phyloP scores from a whole-genome alignment of 2,329 filamentous ascomycete genomes.

The Parascedosporium putredinis region DNA sequence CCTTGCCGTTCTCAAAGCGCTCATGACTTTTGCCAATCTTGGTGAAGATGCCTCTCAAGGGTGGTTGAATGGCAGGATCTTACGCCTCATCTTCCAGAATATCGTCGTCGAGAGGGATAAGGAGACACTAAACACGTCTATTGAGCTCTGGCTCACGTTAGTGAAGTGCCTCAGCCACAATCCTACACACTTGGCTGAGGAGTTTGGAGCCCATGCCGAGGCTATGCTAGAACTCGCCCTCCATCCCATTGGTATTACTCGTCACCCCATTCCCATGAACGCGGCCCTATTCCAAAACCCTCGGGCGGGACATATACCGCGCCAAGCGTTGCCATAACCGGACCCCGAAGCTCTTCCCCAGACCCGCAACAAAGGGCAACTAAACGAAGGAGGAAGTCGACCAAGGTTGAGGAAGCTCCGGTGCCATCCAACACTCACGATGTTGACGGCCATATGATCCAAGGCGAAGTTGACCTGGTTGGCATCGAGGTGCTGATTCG shows the following conservation, averaged over 20 bases:
- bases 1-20: constrained; percentile 80
- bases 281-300: constrained; percentile 81
- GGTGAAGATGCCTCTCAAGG: constrained; percentile 70
- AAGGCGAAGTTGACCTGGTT: constrained; percentile 90
- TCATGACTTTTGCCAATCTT: constrained; percentile 86
- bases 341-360: constrained; percentile 40
- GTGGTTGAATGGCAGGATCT: constrained; percentile 84
- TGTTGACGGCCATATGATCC: constrained; percentile 95
- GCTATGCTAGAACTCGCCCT: constrained; percentile 77
- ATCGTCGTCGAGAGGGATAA: constrained; percentile 86
- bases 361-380: constrained; percentile 51
- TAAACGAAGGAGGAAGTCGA: constrained; percentile 72
- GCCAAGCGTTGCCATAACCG: constrained; percentile 31
- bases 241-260: constrained; percentile 84
- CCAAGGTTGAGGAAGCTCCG: constrained; percentile 64
- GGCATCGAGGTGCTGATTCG: constrained; percentile 80
- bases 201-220: constrained; percentile 66
- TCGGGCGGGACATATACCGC: constrained; percentile 74
- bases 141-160: constrained; percentile 78
- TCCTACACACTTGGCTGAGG: constrained; percentile 53
- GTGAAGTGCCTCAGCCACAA: constrained; percentile 57
- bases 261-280: constrained; percentile 89
- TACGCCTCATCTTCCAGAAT: constrained; percentile 90
- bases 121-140: constrained; percentile 67
- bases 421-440: constrained; percentile 69